Base-by-base conservation (phyloP, 1,284 basidiomycete genomes). In the Rhodotorula sp. region DNA sequence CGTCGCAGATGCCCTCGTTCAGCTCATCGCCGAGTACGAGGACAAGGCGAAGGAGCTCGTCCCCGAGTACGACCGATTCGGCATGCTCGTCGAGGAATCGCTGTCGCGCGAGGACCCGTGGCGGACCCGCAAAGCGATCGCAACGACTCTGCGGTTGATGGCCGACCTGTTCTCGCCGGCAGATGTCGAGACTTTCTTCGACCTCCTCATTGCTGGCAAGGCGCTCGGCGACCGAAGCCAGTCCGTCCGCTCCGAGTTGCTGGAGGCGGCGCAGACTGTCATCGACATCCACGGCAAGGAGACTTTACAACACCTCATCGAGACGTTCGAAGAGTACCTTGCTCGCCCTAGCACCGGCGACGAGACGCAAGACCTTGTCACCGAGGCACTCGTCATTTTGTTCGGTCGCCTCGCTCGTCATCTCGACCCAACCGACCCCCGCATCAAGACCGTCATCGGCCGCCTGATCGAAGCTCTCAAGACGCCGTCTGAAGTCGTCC, bases 401-500 rank as follows among this genome's bases (percentile, higher is more conserved):
- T 92, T 98, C 73, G 96, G 96, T 71, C 89, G 94, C 37, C 87
- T 94, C 5, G 96, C 95, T 13, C 85, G 90, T 28, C 94, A 99
- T 81, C 84, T 99, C 47, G 87, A 90, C 53, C 81, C 87, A 10
- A 85, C 85, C 1, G 93, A 96, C 79, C 70, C 83, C 20, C 87
- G 92, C 2, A 87, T 96, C 56, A 89, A 90, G 0, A 81, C 82
- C n/a, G 91, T 98, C 70, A 89, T 98, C 15, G 88, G 93, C 71
- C 85, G 94, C n/a, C 84, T 99, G 28, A 86, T 96, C 10, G 90
- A 92, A 31, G 92, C 95, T 1, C 84, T 99, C 72, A 90, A 90
- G 81, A 99, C 94, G 0, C 96, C 96, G 0, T 89, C 94, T 1
- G 96, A 99, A 80, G 88, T 95, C 75, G 96, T 99, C 0, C 95